Evolutionary conservation across 176 grass and related monocot species (phyloP), one percentile per base, ranked within the genome.

Genomic region (Eleusine indica): DNA sequence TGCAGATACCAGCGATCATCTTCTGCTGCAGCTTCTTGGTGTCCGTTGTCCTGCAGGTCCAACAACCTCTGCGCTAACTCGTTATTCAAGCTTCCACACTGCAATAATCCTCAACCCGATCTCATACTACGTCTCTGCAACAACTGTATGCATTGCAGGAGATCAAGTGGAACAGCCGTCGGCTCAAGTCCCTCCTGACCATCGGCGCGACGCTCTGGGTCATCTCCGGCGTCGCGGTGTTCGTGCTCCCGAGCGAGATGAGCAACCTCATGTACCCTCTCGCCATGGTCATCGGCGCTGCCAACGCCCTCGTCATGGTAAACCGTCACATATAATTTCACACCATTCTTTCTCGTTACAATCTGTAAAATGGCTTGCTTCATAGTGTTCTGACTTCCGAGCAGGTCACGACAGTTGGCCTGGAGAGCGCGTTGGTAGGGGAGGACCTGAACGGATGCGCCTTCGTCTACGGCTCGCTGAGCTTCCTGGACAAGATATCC

Each of bases 401-500:
- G 29, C 75, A 92, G 87, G 87, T 92, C 5, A 89, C 92, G 1
- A 86, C 86, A 15, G 76, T 94, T 51, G 84, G 92, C 43, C 90
- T 94, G 63, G 77, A 94, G 72, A 94, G 92, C 64, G 53, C 85
- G 17, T 41, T 91, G 77, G 92, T 94, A 18, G 92, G 89, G 4
- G 89, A 94, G 38, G 89, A 94, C 60, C 18, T 94, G 32, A 91
- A 94, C 68, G 89, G 92, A 29, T 80, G 73, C 67, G 89, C 86
- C 16, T 91, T 94, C 66, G 89, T 94, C 54, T 94, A 91, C 39
- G 89, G 92, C 58, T 94, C 92, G 10, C 87, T 94, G 15, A 94
- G 92, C 85, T 94, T 94, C 85, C 4, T 89, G 77, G 92, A 94
- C 82, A 94, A 91, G 89, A 85, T 91, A 21, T 94, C 87, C 7